Base-by-base conservation (phyloP, 331 rosid species). In the Spiraea crenata region DNA sequence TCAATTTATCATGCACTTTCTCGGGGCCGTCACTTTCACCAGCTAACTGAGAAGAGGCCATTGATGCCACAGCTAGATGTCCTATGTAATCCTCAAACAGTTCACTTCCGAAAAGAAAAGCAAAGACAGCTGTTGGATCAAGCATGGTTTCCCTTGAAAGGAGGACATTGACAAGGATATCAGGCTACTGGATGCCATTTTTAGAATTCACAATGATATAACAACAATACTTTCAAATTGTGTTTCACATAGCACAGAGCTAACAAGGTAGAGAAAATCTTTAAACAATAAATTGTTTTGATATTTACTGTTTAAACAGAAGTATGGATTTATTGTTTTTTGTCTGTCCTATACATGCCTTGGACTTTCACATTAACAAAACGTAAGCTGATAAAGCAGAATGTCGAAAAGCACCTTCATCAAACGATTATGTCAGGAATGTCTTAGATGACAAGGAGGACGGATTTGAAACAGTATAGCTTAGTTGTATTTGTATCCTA, bases 21-120 rank as follows among this genome's bases (percentile, higher is more conserved):
- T 89, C 96, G 16, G 87, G 81, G 82, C 85, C 85, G 10, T 88
- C 88, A 66, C 15, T 76, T 68, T 87, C 93, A 42, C 74, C 83
- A 1, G 79, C 80, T 52, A 89, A 66, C 50, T 83, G 96, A 63
- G 96, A 87, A 69, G 97, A 86, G 73, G 97, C 89, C 96, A 95
- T 89, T 11, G 99, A 87, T 68, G 97, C 93, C 59, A 87, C 96
- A 63, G 96, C 92, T 70, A 91, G 73, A 83, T 91, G 97, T 71
- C 99, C 97, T 46, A 87, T 49, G 57, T 95, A 95, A 79, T 91
- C 93, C 82, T 95, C 99, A 77, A 95, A 95, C 78, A 89, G 69
- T 80, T 91, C 97, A 77, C 96, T 91, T 73, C 99, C 97, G 69
- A 95, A 91, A 63, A 89, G 90, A 73, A 89, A 85, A 35, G 97